phyloP scores from a whole-genome alignment of 2,329 filamentous ascomycete species.

The Cadophora sp. region DNA sequence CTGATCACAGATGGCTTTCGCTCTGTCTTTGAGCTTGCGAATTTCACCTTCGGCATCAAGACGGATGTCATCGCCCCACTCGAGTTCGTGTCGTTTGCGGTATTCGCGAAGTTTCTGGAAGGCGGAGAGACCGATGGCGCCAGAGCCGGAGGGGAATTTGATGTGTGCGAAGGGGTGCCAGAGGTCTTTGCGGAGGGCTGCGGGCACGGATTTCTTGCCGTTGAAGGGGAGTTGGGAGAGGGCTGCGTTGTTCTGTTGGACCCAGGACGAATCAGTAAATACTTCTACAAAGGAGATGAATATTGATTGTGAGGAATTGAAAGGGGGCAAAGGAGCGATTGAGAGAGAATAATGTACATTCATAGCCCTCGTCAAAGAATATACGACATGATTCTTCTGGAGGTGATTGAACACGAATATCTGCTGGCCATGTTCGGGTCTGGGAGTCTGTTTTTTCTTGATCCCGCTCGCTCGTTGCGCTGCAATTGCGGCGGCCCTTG shows the following conservation, averaged over 20 bases:
- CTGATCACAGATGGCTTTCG: constrained; percentile 62
- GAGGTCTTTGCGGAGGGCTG: constrained; percentile 70
- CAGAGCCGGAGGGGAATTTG: constrained; percentile 59
- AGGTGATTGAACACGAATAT: constrained; percentile 50
- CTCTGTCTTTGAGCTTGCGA: constrained; percentile 46
- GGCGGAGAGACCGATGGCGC: constrained; percentile 61
- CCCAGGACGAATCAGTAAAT: not conserved
- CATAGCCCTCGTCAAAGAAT: constrained; percentile 46
- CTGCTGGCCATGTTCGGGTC: constrained; percentile 44
- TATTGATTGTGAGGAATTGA: not conserved
- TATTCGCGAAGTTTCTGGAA: constrained; percentile 71
- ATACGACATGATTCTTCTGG: constrained; percentile 49
- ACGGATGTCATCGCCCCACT: constrained; percentile 59
- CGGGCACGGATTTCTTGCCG: constrained; percentile 70
- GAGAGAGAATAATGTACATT: constrained; percentile 39
- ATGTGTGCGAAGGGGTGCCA: constrained; percentile 68
- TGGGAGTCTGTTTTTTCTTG: constrained; percentile 17
- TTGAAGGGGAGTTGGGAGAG: constrained; percentile 68
- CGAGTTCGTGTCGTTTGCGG: constrained; percentile 65
- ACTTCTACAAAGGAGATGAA: not conserved
- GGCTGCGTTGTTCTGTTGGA: constrained; percentile 50
- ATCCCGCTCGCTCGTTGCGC: not conserved
- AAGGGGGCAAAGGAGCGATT: not conserved
- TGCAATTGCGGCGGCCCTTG: constrained; percentile 5
- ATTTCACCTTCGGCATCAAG: constrained; percentile 42